Evolutionary conservation across 345 rosid genomes (phyloP).

Genomic region (Euphorbia pulcherrima): DNA sequence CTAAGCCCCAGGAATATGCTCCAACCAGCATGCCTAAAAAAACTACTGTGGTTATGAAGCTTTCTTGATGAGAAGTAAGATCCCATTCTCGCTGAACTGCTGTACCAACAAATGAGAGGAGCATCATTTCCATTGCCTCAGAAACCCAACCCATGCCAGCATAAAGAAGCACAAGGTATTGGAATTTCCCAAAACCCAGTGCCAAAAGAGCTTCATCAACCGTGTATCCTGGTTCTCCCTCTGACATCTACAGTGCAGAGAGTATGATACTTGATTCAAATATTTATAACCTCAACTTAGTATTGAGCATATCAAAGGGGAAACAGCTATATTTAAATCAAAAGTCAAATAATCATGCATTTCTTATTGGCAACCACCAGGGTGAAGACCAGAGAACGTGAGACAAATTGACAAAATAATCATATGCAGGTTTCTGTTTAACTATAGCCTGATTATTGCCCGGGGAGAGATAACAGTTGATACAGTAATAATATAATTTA

Average conservation of each 20-base stretch:
- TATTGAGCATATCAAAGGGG: not conserved
- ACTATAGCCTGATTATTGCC: not conserved
- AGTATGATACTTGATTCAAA: not conserved
- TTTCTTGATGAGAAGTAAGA: slow-evolving; percentile 67
- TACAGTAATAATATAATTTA: too few species aligned
- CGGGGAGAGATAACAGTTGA: not conserved
- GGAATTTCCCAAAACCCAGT: slow-evolving; percentile 84
- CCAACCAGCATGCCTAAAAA: slow-evolving; percentile 90
- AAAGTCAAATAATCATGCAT: not conserved
- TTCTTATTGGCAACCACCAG: too few species aligned
- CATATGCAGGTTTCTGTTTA: not conserved
- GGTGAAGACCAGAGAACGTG: not conserved
- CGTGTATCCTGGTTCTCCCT: slow-evolving; percentile 43
- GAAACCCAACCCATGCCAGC: slow-evolving; percentile 92
- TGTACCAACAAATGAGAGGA: slow-evolving; percentile 81
- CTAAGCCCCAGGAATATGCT: slow-evolving; percentile 82
- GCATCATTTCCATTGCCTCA: slow-evolving; percentile 98
- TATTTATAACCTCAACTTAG: not conserved
- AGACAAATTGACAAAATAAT: not conserved
- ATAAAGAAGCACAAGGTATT: slow-evolving; percentile 59
- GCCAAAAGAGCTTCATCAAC: slow-evolving; percentile 83
- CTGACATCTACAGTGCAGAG: slow-evolving; percentile 28
- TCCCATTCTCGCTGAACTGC: slow-evolving; percentile 67
- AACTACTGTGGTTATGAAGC: slow-evolving; percentile 67
- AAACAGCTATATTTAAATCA: not conserved